Evolutionary conservation across 805 yeast species (phyloP).

Genomic region (Wickerhamiella musiphila): DNA sequence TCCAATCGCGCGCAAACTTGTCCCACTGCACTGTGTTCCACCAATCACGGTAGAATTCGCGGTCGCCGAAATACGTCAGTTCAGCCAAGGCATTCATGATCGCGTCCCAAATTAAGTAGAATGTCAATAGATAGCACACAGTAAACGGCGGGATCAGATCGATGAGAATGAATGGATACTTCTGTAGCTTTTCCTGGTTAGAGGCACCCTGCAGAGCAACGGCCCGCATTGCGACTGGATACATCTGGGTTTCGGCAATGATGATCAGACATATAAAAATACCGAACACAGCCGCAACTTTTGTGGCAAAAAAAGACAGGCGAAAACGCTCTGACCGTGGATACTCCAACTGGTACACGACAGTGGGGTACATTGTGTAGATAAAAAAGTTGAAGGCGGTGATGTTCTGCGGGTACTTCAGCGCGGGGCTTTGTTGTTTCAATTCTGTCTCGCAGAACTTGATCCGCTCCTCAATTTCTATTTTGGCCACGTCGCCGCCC

Average conservation of each 20-base stretch:
- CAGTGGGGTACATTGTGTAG: constrained; percentile 77
- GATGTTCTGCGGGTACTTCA: constrained; percentile 57
- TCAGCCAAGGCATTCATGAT: constrained; percentile 84
- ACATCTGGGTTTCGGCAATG: constrained; percentile 56
- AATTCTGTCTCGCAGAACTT: constrained; percentile 62
- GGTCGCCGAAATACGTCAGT: constrained; percentile 67
- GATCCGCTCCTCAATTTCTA: constrained; percentile 30
- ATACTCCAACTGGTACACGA: constrained; percentile 51
- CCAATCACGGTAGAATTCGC: constrained; percentile 93
- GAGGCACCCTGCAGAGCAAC: constrained; percentile 33
- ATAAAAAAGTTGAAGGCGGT: constrained; percentile 46
- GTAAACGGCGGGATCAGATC: constrained; percentile 73
- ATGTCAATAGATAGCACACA: constrained; percentile 54
- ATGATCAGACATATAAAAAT: constrained; percentile 67
- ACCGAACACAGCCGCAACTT: constrained; percentile 71
- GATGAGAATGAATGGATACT: constrained; percentile 41
- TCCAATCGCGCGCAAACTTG: constrained; percentile 88
- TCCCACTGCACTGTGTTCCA: constrained; percentile 94
- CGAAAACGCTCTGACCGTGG: constrained; percentile 61
- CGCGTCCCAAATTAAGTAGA: constrained; percentile 90
- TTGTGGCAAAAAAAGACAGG: constrained; percentile 49
- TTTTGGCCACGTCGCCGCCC: no score
- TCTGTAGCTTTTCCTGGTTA: constrained; percentile 25
- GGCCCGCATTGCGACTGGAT: constrained; percentile 54
- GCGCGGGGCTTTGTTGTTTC: constrained; percentile 31